Percentiles rank a stretch among this genome's conserved stretches.
phyloP scores from a whole-genome alignment of 352 stramenopile genomes.

The Sclerospora graminicola region DNA sequence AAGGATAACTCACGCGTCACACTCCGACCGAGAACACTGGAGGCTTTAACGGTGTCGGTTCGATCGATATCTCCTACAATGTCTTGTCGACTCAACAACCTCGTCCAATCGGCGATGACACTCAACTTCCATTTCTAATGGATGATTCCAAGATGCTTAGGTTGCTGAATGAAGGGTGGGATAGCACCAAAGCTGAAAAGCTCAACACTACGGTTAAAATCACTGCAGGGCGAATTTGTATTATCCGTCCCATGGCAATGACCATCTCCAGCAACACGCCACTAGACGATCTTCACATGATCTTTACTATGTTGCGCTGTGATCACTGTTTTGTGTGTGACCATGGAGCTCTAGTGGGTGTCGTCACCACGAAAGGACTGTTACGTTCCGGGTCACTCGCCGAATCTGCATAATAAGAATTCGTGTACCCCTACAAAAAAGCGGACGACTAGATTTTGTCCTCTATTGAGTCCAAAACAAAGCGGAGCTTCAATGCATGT shows the following conservation, averaged over 20 bases:
- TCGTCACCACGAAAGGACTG: slow-evolving; percentile 74
- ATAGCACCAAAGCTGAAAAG: slow-evolving; percentile 40
- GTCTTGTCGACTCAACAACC: slow-evolving; percentile 26
- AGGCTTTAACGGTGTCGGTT: slow-evolving; percentile 55
- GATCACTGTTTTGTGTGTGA: slow-evolving; percentile 84
- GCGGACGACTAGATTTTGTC: background rate
- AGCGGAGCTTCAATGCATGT: too few species aligned
- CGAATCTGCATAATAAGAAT: slow-evolving; percentile 3
- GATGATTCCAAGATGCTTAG: slow-evolving; percentile 73
- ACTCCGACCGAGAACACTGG: slow-evolving; percentile 21
- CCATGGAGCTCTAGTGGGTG: slow-evolving; percentile 67
- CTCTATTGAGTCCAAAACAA: too few species aligned
- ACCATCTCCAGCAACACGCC: slow-evolving; percentile 73
- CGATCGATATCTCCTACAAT: slow-evolving; percentile 63
- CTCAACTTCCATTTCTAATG: slow-evolving; percentile 62
- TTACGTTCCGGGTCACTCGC: slow-evolving; percentile 34
- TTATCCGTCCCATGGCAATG: slow-evolving; percentile 69
- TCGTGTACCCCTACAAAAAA: background rate
- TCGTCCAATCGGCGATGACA: slow-evolving; percentile 7
- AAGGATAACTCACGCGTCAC: slow-evolving; percentile 47
- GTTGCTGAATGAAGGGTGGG: slow-evolving; percentile 67
- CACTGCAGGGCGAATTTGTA: slow-evolving; percentile 44
- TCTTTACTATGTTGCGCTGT: slow-evolving; percentile 87
- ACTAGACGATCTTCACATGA: slow-evolving; percentile 83
- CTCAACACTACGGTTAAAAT: slow-evolving; percentile 57